Base-by-base conservation (phyloP, 208 protist species). In the Phytomonas sp. region DNA sequence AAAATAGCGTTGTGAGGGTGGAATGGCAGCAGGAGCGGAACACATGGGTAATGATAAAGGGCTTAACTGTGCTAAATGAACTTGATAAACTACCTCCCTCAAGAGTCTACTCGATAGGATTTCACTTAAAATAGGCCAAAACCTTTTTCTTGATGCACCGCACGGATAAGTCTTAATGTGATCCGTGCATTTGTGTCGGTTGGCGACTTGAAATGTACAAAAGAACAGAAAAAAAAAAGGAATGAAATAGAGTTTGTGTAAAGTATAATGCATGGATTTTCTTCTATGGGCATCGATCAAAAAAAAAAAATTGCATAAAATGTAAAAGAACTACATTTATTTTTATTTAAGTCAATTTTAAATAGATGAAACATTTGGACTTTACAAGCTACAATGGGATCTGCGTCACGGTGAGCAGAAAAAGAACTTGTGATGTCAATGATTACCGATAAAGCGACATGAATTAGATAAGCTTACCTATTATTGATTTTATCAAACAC, bases 221-320 rank as follows among this genome's bases (percentile, higher is more conserved):
- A 49, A 19, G 40, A 49, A 12, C 14, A 19, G 6, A 49, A 16
- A 19, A 19, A 19, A 19, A 16, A 12, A 16, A 49, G 19, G 14
- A 19, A 16, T 1, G 14, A 16, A 49, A 49, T 49, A 49, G 14
- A 49, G 14, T 49, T 49, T 12, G 14, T 49, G 19, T 19, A 2
- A 49, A 3, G 2, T 49, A 4, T 23, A 49, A 19, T 16, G 12
- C 12, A 10, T 49, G 12, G 6, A 12, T 23, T 49, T 49, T 12
- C 40, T 49, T 49, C 6, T 49, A 19, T 49, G 6, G 6, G 40
- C 40, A 23, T 2, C 6, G 60, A 52, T 42, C 1, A 75, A 42
- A 64, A 72, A 62, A 74, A 74, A 74, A 64, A n/a, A 4, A 72
- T 71, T 60, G 26, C 45, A 66, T 52, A 19, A 26, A 12, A 69